Evolutionary conservation across 768 basidiomycete species (phyloP), one percentile per base, ranked within the genome.

Genomic region (Tulasnella sp.): DNA sequence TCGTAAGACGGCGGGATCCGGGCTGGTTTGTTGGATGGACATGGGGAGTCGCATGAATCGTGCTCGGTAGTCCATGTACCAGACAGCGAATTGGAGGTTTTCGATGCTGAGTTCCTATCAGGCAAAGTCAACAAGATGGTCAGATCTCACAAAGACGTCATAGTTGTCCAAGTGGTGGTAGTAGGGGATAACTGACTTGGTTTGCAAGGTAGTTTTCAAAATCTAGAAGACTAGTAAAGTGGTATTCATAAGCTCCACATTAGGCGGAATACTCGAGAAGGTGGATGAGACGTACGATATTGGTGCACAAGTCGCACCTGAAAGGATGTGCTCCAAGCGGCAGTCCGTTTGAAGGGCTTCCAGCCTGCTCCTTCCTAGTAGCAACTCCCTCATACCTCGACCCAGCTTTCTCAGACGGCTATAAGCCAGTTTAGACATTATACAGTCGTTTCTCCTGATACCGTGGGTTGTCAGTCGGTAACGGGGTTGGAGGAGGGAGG

Each of bases 271-370:
- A 17, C 17, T 6, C 37, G 9, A 39, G 9, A 32, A 39, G 12
- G n/a, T 40, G 36, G 52, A 67, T 26, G 42, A 73, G 26, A 75
- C 72, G 19, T 71, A 81, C 79, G 80, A 78, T 73, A 83, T 81
- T 14, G 82, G 82, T 62, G 78, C 67, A 74, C 82, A 83, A 16
- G 82, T 83, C 41, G 81, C 78, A 5, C 82, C 82, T 37, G 82
- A 76, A 5, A 83, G 76, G 64, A 83, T 75, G 66, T 80, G 75
- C 40, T 79, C 82, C 71, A 77, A 73, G 17, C 75, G 75, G 72
- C 76, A 26, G 8, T 44, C 74, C 22, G 52, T 36, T 22, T 62
- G 73, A 22, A 73, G 70, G 26, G 47, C 47, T 26, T 52, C 47
- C 47, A 52, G 12, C 12, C 47, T 52, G 11, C 47, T 52, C 47